Evolutionary conservation across 1,139 yeast species (phyloP), one percentile per base, ranked within the genome.

Genomic region (Pichia sp.): DNA sequence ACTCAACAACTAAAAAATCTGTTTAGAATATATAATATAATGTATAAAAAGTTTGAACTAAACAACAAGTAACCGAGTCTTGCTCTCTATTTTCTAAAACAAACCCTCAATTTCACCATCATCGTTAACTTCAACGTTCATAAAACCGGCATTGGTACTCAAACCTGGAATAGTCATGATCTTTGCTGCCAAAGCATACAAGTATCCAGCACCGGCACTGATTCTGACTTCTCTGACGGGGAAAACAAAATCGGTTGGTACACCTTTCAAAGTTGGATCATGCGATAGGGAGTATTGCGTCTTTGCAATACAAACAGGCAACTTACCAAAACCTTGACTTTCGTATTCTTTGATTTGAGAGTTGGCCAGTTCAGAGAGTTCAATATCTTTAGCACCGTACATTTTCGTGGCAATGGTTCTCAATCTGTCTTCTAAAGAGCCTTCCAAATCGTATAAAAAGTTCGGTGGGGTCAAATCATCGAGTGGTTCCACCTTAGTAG

Each of bases 151-250:
- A 62, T 81, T 84, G 10, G 92, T 83, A 49, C 92, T 83, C 58
- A 84, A 72, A 46, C 94, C 92, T 38, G 94, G 94, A 58, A 84
- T 84, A 33, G 94, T 84, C 78, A 79, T 83, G 54, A 84, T 84
- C 62, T 84, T 87, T 42, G 86, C 90, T 28, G 92, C 90, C 55
- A 84, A 69, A 1, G 92, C 94, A 59, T 83, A 84, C 61, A 84
- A 70, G 62, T 84, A 84, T 4, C 92, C 92, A 42, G 92, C 92
- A 64, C 94, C 92, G 47, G 85, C 81, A 43, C 86, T 79, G 50
- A 85, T 79, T 66, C 86, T 78, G 44, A 84, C 81, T 58, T 84
- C 94, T 67, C 88, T 75, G 53, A 84, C 80, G 49, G 94, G 92
- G 63, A 84, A 79, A 28, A 77, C 79, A 65, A 83, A 84, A 3